phyloP scores from a whole-genome alignment of 805 yeast species.

The Cyberlindnera nakhonratchasimensis region DNA sequence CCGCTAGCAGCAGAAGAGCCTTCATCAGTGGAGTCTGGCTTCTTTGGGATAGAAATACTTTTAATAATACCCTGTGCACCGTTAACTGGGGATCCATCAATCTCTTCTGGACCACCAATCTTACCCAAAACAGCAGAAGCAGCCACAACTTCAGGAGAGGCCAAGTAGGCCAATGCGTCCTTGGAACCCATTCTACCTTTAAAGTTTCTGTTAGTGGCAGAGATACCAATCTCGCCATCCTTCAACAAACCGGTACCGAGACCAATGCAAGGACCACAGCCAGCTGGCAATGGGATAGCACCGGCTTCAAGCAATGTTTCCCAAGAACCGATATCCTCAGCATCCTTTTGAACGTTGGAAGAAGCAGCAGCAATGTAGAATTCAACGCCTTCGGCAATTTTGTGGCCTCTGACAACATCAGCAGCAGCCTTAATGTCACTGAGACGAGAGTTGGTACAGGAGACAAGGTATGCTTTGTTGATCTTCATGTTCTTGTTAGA shows the following conservation, averaged over 20 bases:
- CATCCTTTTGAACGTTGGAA: slow-evolving; percentile 86
- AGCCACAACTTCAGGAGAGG: slow-evolving; percentile 97
- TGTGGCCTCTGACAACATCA: slow-evolving; percentile 68
- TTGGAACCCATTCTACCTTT: slow-evolving; percentile 99
- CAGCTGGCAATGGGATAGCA: slow-evolving; percentile 92
- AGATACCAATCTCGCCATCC: slow-evolving; percentile 96
- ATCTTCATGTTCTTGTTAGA: slow-evolving; percentile 70
- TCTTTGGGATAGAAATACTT: slow-evolving; percentile 32
- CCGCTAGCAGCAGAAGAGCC: slow-evolving; percentile 35
- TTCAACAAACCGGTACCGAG: slow-evolving; percentile 90
- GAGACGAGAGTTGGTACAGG: slow-evolving; percentile 94
- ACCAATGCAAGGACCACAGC: slow-evolving; percentile 99
- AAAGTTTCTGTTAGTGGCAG: slow-evolving; percentile 97
- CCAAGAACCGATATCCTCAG: slow-evolving; percentile 93
- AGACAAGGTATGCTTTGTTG: slow-evolving; percentile 94
- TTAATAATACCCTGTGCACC: slow-evolving; percentile 47
- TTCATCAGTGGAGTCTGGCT: slow-evolving; percentile 17
- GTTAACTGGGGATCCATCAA: slow-evolving; percentile 55
- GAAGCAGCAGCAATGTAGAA: slow-evolving; percentile 98
- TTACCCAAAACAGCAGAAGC: slow-evolving; percentile 96
- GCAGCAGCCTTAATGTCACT: slow-evolving; percentile 96
- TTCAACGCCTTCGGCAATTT: slow-evolving; percentile 86
- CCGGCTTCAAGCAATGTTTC: slow-evolving; percentile 85
- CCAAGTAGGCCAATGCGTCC: slow-evolving; percentile 92
- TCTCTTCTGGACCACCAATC: slow-evolving; percentile 89